Conservation (phyloP, 1,284 basidiomycete species). For the Puccinia coronata region DNA sequence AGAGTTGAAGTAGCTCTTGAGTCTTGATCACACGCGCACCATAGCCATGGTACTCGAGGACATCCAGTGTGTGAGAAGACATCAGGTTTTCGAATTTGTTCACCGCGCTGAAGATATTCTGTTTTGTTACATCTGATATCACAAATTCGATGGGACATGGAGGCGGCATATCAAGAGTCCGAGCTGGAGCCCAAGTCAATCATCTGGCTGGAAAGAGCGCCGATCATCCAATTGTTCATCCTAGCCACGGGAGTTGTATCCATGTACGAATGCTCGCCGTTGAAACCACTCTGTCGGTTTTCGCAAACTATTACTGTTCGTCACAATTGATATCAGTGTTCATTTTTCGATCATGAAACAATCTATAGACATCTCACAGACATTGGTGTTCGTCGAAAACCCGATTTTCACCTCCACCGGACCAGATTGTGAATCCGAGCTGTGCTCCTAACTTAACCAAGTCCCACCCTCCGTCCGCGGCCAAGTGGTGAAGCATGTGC, state of each 20-base stretch:
- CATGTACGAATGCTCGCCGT: constrained; percentile 80
- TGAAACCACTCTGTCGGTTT: constrained; percentile 88
- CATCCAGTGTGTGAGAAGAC: constrained; percentile 55
- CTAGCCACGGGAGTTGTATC: constrained; percentile 94
- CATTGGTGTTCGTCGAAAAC: constrained; percentile 98
- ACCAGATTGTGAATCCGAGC: constrained; percentile 74
- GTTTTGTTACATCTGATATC: constrained; percentile 67
- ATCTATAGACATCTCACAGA: constrained; percentile 61
- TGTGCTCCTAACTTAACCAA: too few species aligned
- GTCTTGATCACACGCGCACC: constrained; percentile 88
- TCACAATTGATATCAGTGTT: not conserved
- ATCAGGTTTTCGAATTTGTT: constrained; percentile 76
- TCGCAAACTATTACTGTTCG: constrained; percentile 80
- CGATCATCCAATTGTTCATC: constrained; percentile 90
- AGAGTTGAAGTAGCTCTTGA: constrained; percentile 72
- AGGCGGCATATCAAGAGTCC: constrained; percentile 56
- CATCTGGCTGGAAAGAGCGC: constrained; percentile 74
- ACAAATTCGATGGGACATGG: constrained; percentile 55
- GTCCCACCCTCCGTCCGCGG: too few species aligned
- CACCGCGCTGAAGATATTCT: constrained; percentile 65
- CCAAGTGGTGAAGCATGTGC: too few species aligned
- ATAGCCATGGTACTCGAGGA: constrained; percentile 82
- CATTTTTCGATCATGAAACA: not conserved
- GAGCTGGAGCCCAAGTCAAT: constrained; percentile 66
- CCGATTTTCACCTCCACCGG: constrained; percentile 85